phyloP scores from a whole-genome alignment of 164 flowering plant species.

The Kingdonia uniflora region DNA sequence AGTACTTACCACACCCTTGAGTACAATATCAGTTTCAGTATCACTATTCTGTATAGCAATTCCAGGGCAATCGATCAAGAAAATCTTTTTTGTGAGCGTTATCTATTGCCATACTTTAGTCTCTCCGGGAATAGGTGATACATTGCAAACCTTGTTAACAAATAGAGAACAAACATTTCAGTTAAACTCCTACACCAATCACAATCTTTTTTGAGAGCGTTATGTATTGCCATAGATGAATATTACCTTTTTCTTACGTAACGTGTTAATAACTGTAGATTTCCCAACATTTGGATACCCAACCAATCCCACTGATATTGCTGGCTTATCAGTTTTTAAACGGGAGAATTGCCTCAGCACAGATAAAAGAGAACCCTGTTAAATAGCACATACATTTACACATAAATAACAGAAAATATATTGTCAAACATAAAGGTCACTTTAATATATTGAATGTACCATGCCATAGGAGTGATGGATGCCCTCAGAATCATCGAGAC shows the following conservation, averaged over 20 bases:
- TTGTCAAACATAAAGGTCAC: neutral
- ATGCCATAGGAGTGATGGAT: too few relatives aligned
- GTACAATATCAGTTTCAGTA: conserved; percentile 89
- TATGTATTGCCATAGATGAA: too few relatives aligned
- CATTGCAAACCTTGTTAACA: conserved; percentile 86
- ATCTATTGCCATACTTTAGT: conserved; percentile 99
- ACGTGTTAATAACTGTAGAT: conserved; percentile 94
- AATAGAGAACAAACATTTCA: conserved; percentile 3
- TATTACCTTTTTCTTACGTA: conserved; percentile 88
- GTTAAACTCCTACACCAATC: too few relatives aligned
- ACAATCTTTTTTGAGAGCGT: too few relatives aligned
- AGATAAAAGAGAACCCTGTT: conserved; percentile 86
- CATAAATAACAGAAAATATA: neutral
- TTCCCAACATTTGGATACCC: conserved; percentile 99
- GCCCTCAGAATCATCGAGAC: conserved; percentile 82
- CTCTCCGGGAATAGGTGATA: conserved; percentile 99
- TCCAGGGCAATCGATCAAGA: conserved; percentile 97
- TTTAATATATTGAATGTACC: conserved; percentile 27
- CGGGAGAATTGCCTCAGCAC: conserved; percentile 92
- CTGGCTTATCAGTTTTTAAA: conserved; percentile 92
- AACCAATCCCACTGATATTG: conserved; percentile 95
- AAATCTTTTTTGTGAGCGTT: conserved; percentile 89
- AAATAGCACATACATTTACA: neutral
- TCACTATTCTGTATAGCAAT: conserved; percentile 89
- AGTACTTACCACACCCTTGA: conserved; percentile 94